Evolutionary conservation across 1,139 yeast species (phyloP).

Genomic region (Sporopachydermia cereana): DNA sequence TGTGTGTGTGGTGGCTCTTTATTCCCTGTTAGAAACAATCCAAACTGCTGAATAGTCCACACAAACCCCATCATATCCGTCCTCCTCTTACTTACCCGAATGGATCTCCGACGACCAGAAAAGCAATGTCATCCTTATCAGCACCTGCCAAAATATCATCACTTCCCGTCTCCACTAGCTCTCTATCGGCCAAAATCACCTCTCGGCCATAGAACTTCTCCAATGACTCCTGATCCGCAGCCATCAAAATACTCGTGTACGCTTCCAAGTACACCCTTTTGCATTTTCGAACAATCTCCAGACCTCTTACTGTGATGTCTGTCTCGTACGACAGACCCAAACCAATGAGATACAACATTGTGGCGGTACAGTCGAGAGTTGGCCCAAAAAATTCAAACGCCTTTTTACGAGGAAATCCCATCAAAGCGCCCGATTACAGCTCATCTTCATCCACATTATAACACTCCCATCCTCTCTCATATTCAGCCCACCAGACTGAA

Average conservation of each 20-base stretch:
- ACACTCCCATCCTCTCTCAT: no score
- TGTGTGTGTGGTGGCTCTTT: conserved; percentile 81
- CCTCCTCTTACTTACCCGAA: conserved; percentile 38
- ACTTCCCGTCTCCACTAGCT: conserved; percentile 81
- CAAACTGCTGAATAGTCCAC: neutral
- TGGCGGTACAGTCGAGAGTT: conserved; percentile 6
- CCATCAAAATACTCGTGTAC: conserved; percentile 90
- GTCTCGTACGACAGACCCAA: conserved; percentile 80
- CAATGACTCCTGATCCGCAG: conserved; percentile 52
- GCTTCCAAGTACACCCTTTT: conserved; percentile 89
- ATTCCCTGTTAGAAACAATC: neutral
- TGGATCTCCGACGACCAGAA: conserved; percentile 93
- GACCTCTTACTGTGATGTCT: conserved; percentile 91
- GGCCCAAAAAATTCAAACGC: no score
- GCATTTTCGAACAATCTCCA: conserved; percentile 73
- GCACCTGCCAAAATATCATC: conserved; percentile 74
- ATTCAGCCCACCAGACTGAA: no score
- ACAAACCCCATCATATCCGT: neutral
- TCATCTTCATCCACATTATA: no score
- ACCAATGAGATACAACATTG: conserved; percentile 84
- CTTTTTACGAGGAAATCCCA: no score
- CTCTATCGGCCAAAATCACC: conserved; percentile 85
- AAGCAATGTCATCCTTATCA: conserved; percentile 73
- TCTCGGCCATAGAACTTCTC: conserved; percentile 81
- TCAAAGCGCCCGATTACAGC: no score